Evolutionary conservation across 352 stramenopile genomes (phyloP), one percentile per base, ranked within the genome.

Genomic region (Phytopythium montanum): DNA sequence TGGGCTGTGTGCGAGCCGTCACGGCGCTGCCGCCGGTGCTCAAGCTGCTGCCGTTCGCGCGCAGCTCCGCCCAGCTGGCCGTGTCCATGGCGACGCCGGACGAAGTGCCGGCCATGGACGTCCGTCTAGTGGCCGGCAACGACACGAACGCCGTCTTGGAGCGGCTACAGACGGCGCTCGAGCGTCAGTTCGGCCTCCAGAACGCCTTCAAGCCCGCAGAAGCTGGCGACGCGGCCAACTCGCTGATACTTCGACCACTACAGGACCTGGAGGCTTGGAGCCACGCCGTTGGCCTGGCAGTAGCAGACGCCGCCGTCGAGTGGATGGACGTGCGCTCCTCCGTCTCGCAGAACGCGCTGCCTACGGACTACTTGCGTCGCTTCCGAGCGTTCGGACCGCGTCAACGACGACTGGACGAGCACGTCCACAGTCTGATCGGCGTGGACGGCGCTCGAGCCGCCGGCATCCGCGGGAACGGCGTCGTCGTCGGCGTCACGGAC

Each of bases 401-500:
- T 23, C 54, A 64, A 50, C 69, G 78, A 56, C 74, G 81, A n/a
- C 64, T 94, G 12, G 85, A 94, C 60, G 59, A 73, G 31, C 88
- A 82, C 39, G 79, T 79, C 0, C 61, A 75, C 10, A 83, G 62
- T 56, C 70, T 94, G 26, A 68, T 94, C 2, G 85, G 85, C 34
- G 73, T 91, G 26, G 73, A 88, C 26, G 68, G 60, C n/a, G 82
- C 79, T 13, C 73, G 84, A 62, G 61, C 68, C 26, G 65, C 73
- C 10, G 85, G 85, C 25, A 91, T 94, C 68, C 66, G 67, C 38
- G 85, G 85, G 36, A 90, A 86, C 64, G 64, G 76, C 50, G 67
- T 94, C 12, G 68, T 90, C 56, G 83, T 92, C 8, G 85, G 82
- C n/a, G 87, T 94, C 56, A 92, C 85, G 1, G 85, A 94, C 59